Evolutionary conservation across 1,284 basidiomycete genomes (phyloP).

Genomic region (Meira nashicola): DNA sequence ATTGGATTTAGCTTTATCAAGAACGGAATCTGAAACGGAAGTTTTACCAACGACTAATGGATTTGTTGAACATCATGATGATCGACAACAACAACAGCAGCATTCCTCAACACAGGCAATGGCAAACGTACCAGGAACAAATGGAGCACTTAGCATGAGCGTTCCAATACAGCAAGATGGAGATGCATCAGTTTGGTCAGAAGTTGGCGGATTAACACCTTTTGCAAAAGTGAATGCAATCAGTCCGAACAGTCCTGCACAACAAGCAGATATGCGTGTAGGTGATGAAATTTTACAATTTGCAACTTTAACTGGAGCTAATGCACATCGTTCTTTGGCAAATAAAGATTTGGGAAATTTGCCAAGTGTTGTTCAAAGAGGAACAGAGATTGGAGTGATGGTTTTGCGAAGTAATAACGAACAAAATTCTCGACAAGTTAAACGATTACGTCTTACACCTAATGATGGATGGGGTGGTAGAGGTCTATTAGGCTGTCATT

Average conservation of each 20-base stretch:
- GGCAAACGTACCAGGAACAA: not conserved
- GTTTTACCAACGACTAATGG: not conserved
- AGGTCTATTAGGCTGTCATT: slow-evolving; percentile 8
- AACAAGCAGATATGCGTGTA: not conserved
- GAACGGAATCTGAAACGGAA: not conserved
- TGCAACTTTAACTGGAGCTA: not conserved
- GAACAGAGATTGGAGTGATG: slow-evolving; percentile 5
- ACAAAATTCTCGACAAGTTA: not conserved
- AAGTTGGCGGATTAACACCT: not conserved
- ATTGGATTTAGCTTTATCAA: slow-evolving; percentile 22
- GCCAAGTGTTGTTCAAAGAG: slow-evolving; percentile 8
- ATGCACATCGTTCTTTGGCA: not conserved
- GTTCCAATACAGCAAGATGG: not conserved
- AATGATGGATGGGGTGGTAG: not conserved
- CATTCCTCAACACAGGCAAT: not conserved
- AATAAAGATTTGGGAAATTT: slow-evolving; percentile 3
- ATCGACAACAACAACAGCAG: too few relatives aligned
- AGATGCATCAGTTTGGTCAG: not conserved
- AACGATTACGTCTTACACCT: slow-evolving; percentile 3
- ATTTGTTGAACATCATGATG: not conserved
- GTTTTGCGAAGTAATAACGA: not conserved
- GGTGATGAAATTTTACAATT: slow-evolving; percentile 6
- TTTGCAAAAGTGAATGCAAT: slow-evolving; percentile 9
- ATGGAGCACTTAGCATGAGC: not conserved
- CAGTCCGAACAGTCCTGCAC: not conserved